phyloP scores from a whole-genome alignment of 2,329 filamentous ascomycete genomes.

The Phaeomoniella chlamydospora region DNA sequence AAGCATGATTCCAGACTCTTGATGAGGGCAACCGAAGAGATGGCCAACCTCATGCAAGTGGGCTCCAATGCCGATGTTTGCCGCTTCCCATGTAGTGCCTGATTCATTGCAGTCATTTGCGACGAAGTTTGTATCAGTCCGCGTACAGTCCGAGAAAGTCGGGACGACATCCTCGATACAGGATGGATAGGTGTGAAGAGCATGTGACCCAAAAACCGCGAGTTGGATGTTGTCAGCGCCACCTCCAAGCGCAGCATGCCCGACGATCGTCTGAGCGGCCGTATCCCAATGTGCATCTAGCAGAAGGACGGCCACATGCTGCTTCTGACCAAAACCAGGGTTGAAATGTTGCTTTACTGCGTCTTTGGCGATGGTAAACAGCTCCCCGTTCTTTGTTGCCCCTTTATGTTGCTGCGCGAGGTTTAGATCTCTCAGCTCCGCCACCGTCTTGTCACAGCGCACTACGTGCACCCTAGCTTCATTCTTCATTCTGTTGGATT shows the following conservation, averaged over 20 bases:
- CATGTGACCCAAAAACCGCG: constrained; percentile 85
- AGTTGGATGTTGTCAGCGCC: constrained; percentile 59
- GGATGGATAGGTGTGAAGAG: constrained; percentile 78
- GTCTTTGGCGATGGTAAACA: constrained; percentile 64
- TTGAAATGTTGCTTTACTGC: constrained; percentile 68
- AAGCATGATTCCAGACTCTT: constrained; percentile 83
- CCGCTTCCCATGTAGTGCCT: constrained; percentile 90
- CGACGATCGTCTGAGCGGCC: constrained; percentile 52
- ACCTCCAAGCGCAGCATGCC: constrained; percentile 69
- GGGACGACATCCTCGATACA: constrained; percentile 81
- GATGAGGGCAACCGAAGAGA: constrained; percentile 77
- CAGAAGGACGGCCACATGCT: constrained; percentile 75
- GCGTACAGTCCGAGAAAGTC: constrained; percentile 79
- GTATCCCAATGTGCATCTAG: constrained; percentile 84
- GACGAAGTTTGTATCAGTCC: constrained; percentile 65
- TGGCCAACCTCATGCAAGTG: constrained; percentile 87
- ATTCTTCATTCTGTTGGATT: constrained; percentile 62
- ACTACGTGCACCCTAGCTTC: constrained; percentile 85
- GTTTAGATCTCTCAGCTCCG: constrained; percentile 66
- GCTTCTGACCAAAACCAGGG: constrained; percentile 60
- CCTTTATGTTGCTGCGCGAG: constrained; percentile 62
- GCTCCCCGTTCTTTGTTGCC: constrained; percentile 54
- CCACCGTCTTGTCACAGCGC: constrained; percentile 66
- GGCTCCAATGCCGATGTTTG: constrained; percentile 83
- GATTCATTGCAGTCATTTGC: constrained; percentile 78